Percentiles rank a stretch among this genome's conserved stretches.
These are phyloP conservation scores for Sporothrix pseudoabietina DNA, from an alignment of 2,329 filamentous ascomycete genomes.

Conservation along the genomic window DNA sequence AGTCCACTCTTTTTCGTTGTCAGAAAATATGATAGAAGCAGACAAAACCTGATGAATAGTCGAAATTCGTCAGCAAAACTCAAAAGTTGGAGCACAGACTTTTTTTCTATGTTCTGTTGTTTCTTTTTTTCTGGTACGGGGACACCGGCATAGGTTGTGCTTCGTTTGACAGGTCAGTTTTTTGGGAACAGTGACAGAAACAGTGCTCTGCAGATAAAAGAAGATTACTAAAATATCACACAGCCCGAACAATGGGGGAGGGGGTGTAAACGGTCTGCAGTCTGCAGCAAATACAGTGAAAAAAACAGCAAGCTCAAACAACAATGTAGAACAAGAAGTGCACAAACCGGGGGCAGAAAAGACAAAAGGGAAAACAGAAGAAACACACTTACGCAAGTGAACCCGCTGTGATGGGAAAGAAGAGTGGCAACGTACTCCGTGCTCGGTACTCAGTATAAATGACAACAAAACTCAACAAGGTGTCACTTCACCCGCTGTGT, in stretches of 20 bases:
- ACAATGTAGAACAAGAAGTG: not conserved
- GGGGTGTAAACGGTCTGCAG: not conserved
- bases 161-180: slow-evolving; percentile 21
- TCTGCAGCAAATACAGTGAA: not conserved
- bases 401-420: not conserved
- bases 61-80: not conserved
- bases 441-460: not conserved
- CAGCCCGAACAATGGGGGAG: not conserved
- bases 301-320: not conserved
- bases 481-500: slow-evolving; percentile 11
- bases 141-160: not conserved
- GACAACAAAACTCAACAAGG: not conserved
- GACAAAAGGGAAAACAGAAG: not conserved
- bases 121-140: not conserved
- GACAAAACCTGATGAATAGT: not conserved
- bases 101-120: not conserved
- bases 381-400: not conserved
- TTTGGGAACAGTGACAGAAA: not conserved
- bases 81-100: not conserved
- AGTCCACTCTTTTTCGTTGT: not conserved
- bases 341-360: not conserved
- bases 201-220: not conserved
- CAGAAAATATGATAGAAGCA: not conserved
- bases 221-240: not conserved
- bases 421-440: not conserved